These are phyloP conservation scores for Rhizopogon vinicolor DNA, from an alignment of 768 basidiomycete genomes.

Conservation along the genomic window DNA sequence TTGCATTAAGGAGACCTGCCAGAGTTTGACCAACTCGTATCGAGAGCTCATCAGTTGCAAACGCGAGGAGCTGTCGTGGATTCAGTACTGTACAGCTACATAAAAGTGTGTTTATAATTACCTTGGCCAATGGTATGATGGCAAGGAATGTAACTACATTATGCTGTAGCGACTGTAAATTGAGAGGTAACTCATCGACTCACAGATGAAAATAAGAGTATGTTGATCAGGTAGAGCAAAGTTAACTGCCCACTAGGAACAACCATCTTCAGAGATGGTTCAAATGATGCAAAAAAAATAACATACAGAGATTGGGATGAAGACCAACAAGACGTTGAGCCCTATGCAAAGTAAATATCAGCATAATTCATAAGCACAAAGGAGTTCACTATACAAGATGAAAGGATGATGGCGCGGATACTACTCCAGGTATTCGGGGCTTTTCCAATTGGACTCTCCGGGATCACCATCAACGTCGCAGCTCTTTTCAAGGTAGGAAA, in stretches of 20 bases:
- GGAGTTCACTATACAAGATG: constrained; percentile 48
- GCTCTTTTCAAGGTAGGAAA: constrained; percentile 13
- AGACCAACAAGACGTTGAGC: constrained; percentile 67
- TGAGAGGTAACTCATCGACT: constrained; percentile 16
- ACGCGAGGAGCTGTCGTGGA: constrained; percentile 57
- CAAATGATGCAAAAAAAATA: background rate
- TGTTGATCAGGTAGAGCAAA: constrained; percentile 48
- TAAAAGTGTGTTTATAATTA: constrained; percentile 15
- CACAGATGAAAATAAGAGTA: constrained; percentile 72
- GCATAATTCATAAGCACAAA: background rate
- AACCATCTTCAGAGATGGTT: background rate
- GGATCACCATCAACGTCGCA: constrained; percentile 28
- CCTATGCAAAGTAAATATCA: constrained; percentile 32
- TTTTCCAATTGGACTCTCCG: constrained; percentile 31
- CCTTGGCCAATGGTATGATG: constrained; percentile 83
- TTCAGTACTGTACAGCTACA: background rate
- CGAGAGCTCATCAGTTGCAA: constrained; percentile 84
- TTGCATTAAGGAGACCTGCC: constrained; percentile 83
- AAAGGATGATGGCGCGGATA: constrained; percentile 46
- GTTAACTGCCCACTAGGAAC: constrained; percentile 64
- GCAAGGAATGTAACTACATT: constrained; percentile 69
- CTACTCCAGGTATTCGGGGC: constrained; percentile 44
- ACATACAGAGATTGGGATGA: constrained; percentile 65
- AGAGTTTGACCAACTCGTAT: constrained; percentile 79
- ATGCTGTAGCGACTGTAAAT: background rate